These are phyloP conservation scores for Chlorella sp. DNA, from an alignment of 139 green algal genomes.

Conservation along the genomic window DNA sequence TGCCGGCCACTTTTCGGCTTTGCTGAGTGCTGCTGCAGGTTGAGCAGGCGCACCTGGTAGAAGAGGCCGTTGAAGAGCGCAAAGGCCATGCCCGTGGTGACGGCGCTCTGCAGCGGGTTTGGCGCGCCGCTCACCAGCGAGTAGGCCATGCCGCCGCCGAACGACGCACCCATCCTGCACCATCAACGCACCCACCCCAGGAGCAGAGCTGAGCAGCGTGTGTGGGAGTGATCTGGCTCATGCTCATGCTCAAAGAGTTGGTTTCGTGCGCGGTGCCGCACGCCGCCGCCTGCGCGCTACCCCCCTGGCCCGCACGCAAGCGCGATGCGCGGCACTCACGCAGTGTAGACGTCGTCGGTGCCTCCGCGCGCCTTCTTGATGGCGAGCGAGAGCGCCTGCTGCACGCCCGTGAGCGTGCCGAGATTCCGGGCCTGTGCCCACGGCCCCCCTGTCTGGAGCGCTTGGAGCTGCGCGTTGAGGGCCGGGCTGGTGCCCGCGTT, in stretches of 20 bases:
- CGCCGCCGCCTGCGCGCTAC: background rate
- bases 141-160: slow-evolving; percentile 71
- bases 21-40: no score
- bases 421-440: slow-evolving; percentile 84
- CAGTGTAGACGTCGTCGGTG: slow-evolving; percentile 72
- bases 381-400: slow-evolving; percentile 60
- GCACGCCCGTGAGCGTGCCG: slow-evolving; percentile 88
- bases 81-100: slow-evolving; percentile 58
- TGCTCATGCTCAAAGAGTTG: no score
- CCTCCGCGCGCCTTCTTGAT: slow-evolving; percentile 64
- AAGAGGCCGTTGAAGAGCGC: slow-evolving; percentile 80
- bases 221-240: background rate
- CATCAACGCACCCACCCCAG: no score
- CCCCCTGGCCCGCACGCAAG: background rate
- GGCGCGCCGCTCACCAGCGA: slow-evolving; percentile 59
- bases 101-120: slow-evolving; percentile 54
- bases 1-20: no score
- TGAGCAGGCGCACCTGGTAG: slow-evolving; percentile 81
- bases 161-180: slow-evolving; percentile 72
- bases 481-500: slow-evolving; percentile 10
- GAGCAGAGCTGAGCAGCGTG: background rate
- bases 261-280: background rate
- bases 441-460: slow-evolving; percentile 59
- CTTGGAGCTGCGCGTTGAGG: slow-evolving; percentile 35
- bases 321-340: slow-evolving; percentile 37